Percentiles rank a stretch among this genome's conserved stretches.
Evolutionary conservation across 352 stramenopile genomes (phyloP).

Genomic region (Phytophthora pinifolia): DNA sequence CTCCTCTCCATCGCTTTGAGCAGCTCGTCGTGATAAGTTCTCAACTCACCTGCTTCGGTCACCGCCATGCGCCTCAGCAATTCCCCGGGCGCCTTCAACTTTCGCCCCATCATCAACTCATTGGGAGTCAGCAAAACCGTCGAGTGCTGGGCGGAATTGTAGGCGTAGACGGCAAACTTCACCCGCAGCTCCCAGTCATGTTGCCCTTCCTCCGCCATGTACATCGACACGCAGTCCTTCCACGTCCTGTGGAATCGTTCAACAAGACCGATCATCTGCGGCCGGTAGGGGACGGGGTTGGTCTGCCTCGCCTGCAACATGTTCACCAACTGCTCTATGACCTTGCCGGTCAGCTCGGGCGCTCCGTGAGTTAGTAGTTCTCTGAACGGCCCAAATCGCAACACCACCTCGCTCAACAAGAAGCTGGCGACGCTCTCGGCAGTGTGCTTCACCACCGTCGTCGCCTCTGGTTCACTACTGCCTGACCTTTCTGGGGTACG

Average conservation of each 20-base stretch:
- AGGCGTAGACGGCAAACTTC: neutral
- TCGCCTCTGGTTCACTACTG: too few species aligned
- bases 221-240: neutral
- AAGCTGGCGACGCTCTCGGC: neutral
- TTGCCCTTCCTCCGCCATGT: conserved; percentile 1
- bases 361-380: neutral
- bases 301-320: neutral
- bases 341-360: neutral
- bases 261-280: neutral
- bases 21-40: neutral
- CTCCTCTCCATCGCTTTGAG: neutral
- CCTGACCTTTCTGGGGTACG: too few species aligned
- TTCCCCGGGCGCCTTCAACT: neutral
- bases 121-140: neutral
- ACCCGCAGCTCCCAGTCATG: neutral
- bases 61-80: neutral
- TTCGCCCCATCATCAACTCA: conserved; percentile 1
- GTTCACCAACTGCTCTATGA: neutral
- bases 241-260: neutral
- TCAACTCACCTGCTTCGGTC: neutral
- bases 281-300: neutral
- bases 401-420: neutral
- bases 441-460: too few species aligned
- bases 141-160: neutral
- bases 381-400: neutral